Base-by-base conservation (phyloP, 73 alveolate species). In the Symbiodinium pilosum region DNA sequence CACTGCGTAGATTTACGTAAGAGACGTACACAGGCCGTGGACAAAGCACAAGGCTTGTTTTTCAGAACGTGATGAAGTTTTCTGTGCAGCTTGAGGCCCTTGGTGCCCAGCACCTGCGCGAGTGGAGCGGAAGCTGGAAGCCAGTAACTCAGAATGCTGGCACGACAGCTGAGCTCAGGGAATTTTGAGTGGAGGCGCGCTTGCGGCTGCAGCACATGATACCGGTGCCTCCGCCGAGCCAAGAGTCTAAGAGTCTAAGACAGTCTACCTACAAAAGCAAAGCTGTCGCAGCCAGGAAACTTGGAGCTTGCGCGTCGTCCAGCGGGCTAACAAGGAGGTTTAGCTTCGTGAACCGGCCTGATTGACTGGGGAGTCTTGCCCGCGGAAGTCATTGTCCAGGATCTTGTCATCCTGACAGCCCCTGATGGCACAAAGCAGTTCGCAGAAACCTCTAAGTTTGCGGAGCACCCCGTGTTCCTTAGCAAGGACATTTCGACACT, bases 61-160 rank as follows among this genome's bases (percentile, higher is more conserved):
- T n/a, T n/a, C n/a, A n/a, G n/a, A n/a, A n/a, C n/a, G n/a, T n/a
- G 59, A 59, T 26, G 30, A 20, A n/a, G n/a, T n/a, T n/a, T n/a
- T n/a, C n/a, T n/a, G n/a, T n/a, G n/a, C n/a, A n/a, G n/a, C 85
- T n/a, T 43, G 42, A 91, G 97, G 97, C 51, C 97, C 97, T 24
- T 91, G 97, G 97, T 69, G 97, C 84, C 36, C 38, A 7, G 89
- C 39, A 1, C 81, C 81, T 36, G 54, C 16, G 42, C 73, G 97
- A n/a, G n/a, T 52, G 14, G 97, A 91, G 77, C 77, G 97, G 88
- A 91, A 91, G 81, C 89, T 86, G 42, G 97, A 91, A 75, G 97
- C 30, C 81, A 26, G 14, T 47, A 38, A 28, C 81, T 4, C 81
- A 26, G 3, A n/a, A 64, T n/a, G n/a, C n/a, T n/a, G n/a, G n/a